Percentiles rank a stretch among this genome's conserved stretches.
Conservation (phyloP, 352 stramenopile genomes). For the Globisporangium cederbergense region DNA sequence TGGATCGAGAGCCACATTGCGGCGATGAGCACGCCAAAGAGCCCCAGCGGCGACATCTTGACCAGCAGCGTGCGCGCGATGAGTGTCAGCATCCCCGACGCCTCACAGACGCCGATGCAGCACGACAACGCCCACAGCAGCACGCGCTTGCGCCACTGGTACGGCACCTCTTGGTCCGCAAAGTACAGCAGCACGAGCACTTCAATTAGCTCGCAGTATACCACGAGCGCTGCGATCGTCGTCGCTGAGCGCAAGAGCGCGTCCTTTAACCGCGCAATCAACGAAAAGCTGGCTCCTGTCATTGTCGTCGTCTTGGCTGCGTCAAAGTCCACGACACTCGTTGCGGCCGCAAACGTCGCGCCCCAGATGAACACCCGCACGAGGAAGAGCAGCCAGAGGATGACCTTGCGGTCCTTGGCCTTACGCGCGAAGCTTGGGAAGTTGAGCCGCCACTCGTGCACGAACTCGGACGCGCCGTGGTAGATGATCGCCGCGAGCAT, state of each 20-base stretch:
- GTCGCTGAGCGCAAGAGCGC: not conserved
- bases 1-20: conserved; percentile 39
- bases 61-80: conserved; percentile 21
- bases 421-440: conserved; percentile 35
- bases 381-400: conserved; percentile 54
- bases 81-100: conserved; percentile 18
- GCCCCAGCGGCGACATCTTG: conserved; percentile 23
- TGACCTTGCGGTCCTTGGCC: conserved; percentile 30
- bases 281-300: not conserved
- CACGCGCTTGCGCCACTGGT: conserved; percentile 38
- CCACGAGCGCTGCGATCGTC: conserved; percentile 15
- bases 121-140: conserved; percentile 34
- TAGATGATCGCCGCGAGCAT: conserved; percentile 40
- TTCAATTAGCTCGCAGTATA: conserved; percentile 51
- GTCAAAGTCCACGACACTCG: not conserved
- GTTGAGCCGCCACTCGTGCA: conserved; percentile 29
- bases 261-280: not conserved
- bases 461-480: conserved; percentile 34
- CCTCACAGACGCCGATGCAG: conserved; percentile 29
- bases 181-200: conserved; percentile 62
- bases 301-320: not conserved
- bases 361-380: conserved; percentile 65
- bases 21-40: conserved; percentile 34
- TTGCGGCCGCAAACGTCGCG: conserved; percentile 32
- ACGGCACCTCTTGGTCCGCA: conserved; percentile 33